Base-by-base conservation (phyloP, 306 rosid species). In the Delonix regia region DNA sequence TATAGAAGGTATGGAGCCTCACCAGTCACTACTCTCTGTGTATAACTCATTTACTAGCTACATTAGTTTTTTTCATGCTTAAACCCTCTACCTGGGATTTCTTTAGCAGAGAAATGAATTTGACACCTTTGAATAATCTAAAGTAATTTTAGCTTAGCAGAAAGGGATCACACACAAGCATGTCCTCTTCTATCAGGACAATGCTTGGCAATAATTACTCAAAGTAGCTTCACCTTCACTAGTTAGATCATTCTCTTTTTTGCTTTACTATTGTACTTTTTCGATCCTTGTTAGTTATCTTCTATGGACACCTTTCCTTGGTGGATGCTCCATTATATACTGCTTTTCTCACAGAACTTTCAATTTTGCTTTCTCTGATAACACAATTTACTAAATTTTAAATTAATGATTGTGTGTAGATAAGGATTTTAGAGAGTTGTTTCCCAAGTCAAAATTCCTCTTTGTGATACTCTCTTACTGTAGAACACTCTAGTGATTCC, bases 101-200 rank as follows among this genome's bases (percentile, higher is more conserved):
- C 5, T 16, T 16, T 4, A 5, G 4, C 53, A 4, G 7, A 7
- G 14, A 15, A 49, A 33, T 76, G 24, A 61, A 75, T 60, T 62
- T 14, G 30, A 45, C 65, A 30, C 57, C 57, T 74, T 48, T 48
- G 64, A 64, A 36, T 65, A 5, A n/a, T 44, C 9, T 36, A 52
- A 45, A 45, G 28, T 62, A 51, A 9, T 15, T 13, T 38, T 67
- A 63, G 15, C 51, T 36, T 78, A 44, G 11, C 39, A 59, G 24
- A 59, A 0, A 47, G 6, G 36, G 69, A 68, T 60, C 59, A 9
- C 42, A 7, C 12, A 36, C 65, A 55, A 34, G 45, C 78, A n/a
- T 71, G 82, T 81, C 75, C 33, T 66, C 71, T 28, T 27, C 7
- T 67, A 30, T 57, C 39, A 81, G 7, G 84, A 68, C 82, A 71